phyloP scores from a whole-genome alignment of 805 yeast genomes.

The Candida patagonica region DNA sequence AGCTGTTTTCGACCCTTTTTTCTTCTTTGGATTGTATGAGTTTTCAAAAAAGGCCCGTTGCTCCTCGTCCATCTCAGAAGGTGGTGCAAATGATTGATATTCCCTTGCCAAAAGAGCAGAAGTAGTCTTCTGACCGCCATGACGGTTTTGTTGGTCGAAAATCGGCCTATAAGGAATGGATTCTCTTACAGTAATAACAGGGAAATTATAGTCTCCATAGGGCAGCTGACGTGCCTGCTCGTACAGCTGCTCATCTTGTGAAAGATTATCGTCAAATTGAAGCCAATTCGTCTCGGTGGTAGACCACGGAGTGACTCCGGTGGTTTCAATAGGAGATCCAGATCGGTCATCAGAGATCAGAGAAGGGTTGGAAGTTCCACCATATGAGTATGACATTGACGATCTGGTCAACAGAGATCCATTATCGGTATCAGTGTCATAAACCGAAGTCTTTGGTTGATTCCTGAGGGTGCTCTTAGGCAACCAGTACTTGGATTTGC shows the following conservation, averaged over 20 bases:
- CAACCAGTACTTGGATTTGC: constrained; percentile 79
- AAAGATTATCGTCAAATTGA: not conserved
- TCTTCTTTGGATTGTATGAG: not conserved
- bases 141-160: constrained; percentile 12
- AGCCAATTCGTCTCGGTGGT: not conserved
- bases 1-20: not conserved
- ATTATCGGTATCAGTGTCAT: not conserved
- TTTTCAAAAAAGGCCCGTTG: constrained; percentile 6
- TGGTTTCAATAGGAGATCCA: not conserved
- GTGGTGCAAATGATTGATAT: constrained; percentile 15
- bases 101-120: constrained; percentile 10
- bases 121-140: constrained; percentile 10
- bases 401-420: not conserved
- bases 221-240: constrained; percentile 23
- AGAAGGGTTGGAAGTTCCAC: not conserved
- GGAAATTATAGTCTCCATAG: constrained; percentile 36
- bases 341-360: not conserved
- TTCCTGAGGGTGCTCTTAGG: constrained; percentile 19
- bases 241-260: constrained; percentile 27
- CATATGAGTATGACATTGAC: not conserved
- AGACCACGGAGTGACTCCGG: not conserved
- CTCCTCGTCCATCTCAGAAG: constrained; percentile 9
- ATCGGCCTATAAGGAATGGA: constrained; percentile 15
- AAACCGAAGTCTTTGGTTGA: not conserved
- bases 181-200: constrained; percentile 30